Base-by-base conservation (phyloP, 371 early-diverging fungal genomes). In the Mucor velutinosus region DNA sequence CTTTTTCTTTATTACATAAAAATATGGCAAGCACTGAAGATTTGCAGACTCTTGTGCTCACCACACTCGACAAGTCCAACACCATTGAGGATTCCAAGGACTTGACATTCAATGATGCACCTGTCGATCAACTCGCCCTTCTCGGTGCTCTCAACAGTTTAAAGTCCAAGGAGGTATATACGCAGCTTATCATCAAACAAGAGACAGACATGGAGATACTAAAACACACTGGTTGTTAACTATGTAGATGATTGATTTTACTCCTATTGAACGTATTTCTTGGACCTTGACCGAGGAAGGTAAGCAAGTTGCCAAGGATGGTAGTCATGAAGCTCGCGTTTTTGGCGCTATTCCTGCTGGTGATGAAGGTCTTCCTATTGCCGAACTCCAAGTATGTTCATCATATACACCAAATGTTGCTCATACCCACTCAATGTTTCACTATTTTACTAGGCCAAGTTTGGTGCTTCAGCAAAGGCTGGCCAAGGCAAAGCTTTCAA, bases 401-500 rank as follows among this genome's bases (percentile, higher is more conserved):
- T 30, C 25, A 43, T 7, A 65, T 6, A 30, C 1, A 51, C 17
- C 2, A 4, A 17, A 27, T 12, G 6, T 23, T 33, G 47, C 10
- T 14, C 58, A 19, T 8, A 32, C 27, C 7, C 4, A 35, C 32
- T 33, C 14, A 23, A 27, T 21, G 39, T 33, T 14, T 3, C 23
- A 23, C 14, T 35, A 29, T 7, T n/a, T 1, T 11, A 21, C 23
- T 64, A 83, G 83, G 66, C 74, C 11, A 77, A 76, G 58, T 83
- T 93, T 58, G 96, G 95, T 37, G 82, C 89, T 33, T 76, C 89
- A 41, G 93, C 94, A 70, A 95, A 92, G 79, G 88, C 96, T 69
- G 99, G 99, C 41, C 96, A 96, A 80, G 96, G 95, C 61, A 93
- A 92, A 75, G 97, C 97, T 35, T 92, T 98, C 84, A 94, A 94